These are phyloP conservation scores for Globisporangium barbulae DNA, from an alignment of 352 stramenopile species.

Conservation along the genomic window DNA sequence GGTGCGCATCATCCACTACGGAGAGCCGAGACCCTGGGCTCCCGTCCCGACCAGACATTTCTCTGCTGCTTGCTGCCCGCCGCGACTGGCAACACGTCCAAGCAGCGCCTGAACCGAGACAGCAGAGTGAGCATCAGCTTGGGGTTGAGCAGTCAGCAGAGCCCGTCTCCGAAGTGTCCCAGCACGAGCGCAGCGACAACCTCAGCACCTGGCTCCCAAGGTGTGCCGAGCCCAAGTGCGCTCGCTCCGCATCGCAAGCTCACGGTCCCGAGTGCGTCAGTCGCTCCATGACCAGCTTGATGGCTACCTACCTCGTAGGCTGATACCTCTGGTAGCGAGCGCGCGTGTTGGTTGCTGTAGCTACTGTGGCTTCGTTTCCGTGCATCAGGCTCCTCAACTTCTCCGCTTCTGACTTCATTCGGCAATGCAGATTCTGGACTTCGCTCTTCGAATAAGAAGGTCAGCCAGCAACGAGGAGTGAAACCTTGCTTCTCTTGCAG, in stretches of 20 bases:
- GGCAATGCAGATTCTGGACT: too few relatives aligned
- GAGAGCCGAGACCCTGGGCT: not conserved
- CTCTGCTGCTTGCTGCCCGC: slow-evolving; percentile 33
- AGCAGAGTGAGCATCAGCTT: not conserved
- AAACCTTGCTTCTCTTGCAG: too few relatives aligned
- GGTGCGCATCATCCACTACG: not conserved
- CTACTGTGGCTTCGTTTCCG: not conserved
- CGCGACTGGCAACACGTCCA: not conserved
- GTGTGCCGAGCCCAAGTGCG: not conserved
- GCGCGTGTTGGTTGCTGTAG: not conserved
- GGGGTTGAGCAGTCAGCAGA: not conserved
- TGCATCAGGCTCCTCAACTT: too few relatives aligned
- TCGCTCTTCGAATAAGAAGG: too few relatives aligned
- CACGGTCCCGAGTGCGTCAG: not conserved
- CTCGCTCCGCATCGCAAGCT: not conserved
- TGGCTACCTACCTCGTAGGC: too few relatives aligned
- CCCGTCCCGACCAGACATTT: not conserved
- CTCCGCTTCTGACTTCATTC: too few relatives aligned
- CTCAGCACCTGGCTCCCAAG: not conserved
- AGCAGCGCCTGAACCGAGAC: not conserved
- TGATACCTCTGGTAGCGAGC: too few relatives aligned
- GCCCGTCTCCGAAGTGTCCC: not conserved
- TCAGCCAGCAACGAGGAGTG: too few relatives aligned
- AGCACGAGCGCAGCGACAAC: not conserved
- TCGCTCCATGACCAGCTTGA: too few relatives aligned